Evolutionary conservation across 371 early-diverging fungal genomes (phyloP).

Genomic region (Conidiobolus coronatus): DNA sequence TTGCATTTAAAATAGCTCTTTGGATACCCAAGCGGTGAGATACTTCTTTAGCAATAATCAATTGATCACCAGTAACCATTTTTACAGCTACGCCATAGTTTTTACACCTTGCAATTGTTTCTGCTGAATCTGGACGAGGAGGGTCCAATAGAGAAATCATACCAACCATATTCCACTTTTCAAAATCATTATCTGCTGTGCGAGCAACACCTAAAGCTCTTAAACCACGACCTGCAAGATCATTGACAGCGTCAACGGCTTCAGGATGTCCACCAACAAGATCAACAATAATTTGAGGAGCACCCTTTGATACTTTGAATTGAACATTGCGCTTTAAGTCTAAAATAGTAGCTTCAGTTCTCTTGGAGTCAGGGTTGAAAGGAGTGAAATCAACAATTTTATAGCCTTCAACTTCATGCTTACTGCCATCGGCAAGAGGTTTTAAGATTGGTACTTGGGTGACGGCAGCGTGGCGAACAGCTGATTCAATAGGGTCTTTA

Average conservation of each 20-base stretch:
- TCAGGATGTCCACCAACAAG: constrained; percentile 59
- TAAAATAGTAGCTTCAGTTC: constrained; percentile 68
- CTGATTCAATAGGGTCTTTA: constrained; percentile 76
- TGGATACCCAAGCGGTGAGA: constrained; percentile 63
- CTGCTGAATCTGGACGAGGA: constrained; percentile 42
- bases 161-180: constrained; percentile 41
- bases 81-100: constrained; percentile 59
- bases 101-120: constrained; percentile 31
- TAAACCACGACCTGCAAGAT: constrained; percentile 65
- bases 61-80: constrained; percentile 83
- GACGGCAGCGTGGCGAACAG: constrained; percentile 62
- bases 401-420: constrained; percentile 57
- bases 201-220: constrained; percentile 78
- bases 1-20: constrained; percentile 50
- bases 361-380: constrained; percentile 77
- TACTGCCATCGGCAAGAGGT: constrained; percentile 14
- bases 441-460: constrained; percentile 37
- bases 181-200: constrained; percentile 35
- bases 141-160: constrained; percentile 74
- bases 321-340: constrained; percentile 30
- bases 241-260: constrained; percentile 52
- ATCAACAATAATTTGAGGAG: constrained; percentile 73
- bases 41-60: constrained; percentile 74
- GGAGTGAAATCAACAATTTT: constrained; percentile 67
- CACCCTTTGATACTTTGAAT: constrained; percentile 82